phyloP scores from a whole-genome alignment of 129 eudicot species.

The Sambucus nigra region DNA sequence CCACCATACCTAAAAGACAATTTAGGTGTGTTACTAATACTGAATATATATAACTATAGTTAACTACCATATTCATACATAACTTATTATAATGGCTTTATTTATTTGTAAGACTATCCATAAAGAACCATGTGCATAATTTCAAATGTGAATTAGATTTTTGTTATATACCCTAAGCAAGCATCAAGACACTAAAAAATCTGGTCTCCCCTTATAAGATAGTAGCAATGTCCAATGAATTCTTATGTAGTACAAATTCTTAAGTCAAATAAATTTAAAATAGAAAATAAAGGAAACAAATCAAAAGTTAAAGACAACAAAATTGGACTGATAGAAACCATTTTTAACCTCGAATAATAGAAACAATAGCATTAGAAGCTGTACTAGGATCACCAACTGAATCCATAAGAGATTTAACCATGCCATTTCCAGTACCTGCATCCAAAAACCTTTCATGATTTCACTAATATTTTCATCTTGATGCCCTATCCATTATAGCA shows the following conservation, averaged over 20 bases:
- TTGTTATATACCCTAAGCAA: constrained; percentile 91
- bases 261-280: constrained; percentile 1
- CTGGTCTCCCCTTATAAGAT: constrained; percentile 62
- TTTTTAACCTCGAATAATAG: constrained; percentile 58
- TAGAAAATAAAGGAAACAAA: neutral
- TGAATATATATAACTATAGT: neutral
- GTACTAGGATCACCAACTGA: constrained; percentile 76
- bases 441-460: constrained; percentile 13
- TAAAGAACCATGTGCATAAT: neutral
- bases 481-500: neutral
- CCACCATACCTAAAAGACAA: constrained; percentile 53
- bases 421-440: constrained; percentile 93
- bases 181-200: constrained; percentile 77
- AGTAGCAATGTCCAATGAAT: constrained; percentile 74
- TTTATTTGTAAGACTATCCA: neutral
- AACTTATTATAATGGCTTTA: neutral
- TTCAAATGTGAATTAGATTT: neutral
- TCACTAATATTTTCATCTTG: neutral
- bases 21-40: neutral
- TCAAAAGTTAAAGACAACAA: neutral
- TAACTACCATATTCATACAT: neutral
- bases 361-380: constrained; percentile 54
- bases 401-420: constrained; percentile 91
- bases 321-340: neutral
- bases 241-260: constrained; percentile 57